Evolutionary conservation across 805 yeast genomes (phyloP), one percentile per base, ranked within the genome.

Genomic region (Pichia rugopelliculosa): DNA sequence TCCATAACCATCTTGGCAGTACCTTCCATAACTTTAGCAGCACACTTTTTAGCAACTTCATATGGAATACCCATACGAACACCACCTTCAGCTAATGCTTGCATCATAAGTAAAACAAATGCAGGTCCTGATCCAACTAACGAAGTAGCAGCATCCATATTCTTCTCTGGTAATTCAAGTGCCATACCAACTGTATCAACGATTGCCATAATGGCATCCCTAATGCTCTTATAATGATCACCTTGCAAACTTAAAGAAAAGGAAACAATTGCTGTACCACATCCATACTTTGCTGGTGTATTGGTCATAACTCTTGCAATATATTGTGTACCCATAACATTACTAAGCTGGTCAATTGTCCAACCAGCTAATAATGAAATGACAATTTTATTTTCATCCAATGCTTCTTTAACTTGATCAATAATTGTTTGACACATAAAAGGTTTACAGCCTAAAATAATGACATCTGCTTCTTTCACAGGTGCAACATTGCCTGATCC

Each of bases 121-220:
- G 99, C 99, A 1, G 98, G 97, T 1, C 96, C 99, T 1, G 96
- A 87, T 1, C 99, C 99, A 48, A 93, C 88, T 42, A 93, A 74
- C 0, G 96, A 85, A 9, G 98, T 91, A 37, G 96, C 95, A 4
- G 91, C 96, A 62, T 93, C 98, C 89, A 91, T 89, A 66, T 88
- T 86, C 63, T 84, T 84, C 67, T 93, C 99, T 18, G 90, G 91
- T 39, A 86, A 68, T 55, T 76, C 79, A 49, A 79, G 67, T 20
- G 82, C 82, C 55, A 74, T 73, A 6, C 93, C 93, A 46, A 84
- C 80, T 33, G 87, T 80, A 41, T 74, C 69, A 30, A 82, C 72
- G 49, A 85, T 67, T 40, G 71, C 67, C 73, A 72, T 68, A 53
- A 73, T 80, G 52, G 70, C 66, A 1, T 74, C 75, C 53, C 73